phyloP scores from a whole-genome alignment of 2,329 filamentous ascomycete genomes.

The Ophiosphaerella herpotricha region DNA sequence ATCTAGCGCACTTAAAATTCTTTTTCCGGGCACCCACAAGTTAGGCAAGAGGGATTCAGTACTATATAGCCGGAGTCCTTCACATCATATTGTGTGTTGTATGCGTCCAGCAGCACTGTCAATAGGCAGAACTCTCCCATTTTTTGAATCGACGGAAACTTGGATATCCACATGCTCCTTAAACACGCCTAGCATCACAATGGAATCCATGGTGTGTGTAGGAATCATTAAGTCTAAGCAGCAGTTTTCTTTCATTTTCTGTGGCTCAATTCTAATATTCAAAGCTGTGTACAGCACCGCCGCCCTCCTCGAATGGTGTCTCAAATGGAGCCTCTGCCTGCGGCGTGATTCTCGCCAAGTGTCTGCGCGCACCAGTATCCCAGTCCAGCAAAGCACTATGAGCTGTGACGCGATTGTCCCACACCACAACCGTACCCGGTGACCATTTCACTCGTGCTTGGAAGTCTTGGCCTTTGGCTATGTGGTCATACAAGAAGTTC shows the following conservation, averaged over 20 bases:
- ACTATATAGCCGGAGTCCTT: no score
- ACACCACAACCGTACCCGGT: conserved; percentile 78
- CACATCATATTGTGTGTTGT: no score
- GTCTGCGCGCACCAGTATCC: conserved; percentile 76
- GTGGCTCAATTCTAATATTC: conserved; percentile 19
- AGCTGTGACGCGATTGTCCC: conserved; percentile 81
- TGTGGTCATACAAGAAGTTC: conserved; percentile 78
- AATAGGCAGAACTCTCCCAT: no score
- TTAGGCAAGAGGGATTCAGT: no score
- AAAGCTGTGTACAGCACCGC: conserved; percentile 15
- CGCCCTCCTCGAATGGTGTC: conserved; percentile 54
- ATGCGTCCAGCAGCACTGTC: no score
- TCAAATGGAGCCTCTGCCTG: conserved; percentile 79
- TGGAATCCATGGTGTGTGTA: no score
- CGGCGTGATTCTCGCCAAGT: conserved; percentile 80
- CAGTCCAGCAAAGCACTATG: conserved; percentile 83
- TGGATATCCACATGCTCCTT: no score
- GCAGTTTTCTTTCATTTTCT: neutral
- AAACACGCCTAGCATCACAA: no score
- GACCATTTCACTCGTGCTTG: conserved; percentile 79
- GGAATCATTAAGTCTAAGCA: neutral
- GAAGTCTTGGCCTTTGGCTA: conserved; percentile 72
- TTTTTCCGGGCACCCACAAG: no score
- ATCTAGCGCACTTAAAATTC: no score
- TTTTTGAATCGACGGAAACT: no score